These are phyloP conservation scores for Penicillium sp. DNA, from an alignment of 2,329 filamentous ascomycete genomes.

Conservation along the genomic window DNA sequence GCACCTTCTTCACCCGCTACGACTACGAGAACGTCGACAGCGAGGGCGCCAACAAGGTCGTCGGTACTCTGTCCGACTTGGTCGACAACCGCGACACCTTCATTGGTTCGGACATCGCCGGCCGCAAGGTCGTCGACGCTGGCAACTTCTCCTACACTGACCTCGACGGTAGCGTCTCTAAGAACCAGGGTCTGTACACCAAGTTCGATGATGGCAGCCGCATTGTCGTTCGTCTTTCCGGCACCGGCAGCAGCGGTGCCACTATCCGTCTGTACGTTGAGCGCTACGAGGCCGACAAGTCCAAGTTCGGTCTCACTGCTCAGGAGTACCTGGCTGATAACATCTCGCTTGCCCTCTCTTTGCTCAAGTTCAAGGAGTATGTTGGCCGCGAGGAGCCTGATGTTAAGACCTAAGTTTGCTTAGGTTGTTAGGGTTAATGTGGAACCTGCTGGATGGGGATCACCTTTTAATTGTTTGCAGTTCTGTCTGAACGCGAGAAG, in stretches of 20 bases:
- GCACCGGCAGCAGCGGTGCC: constrained; percentile 90
- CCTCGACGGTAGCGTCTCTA: constrained; percentile 92
- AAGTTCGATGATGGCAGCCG: constrained; percentile 93
- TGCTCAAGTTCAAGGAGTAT: constrained; percentile 92
- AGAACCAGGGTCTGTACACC: constrained; percentile 93
- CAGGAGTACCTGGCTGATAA: constrained; percentile 93
- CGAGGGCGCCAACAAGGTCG: constrained; percentile 86
- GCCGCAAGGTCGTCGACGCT: constrained; percentile 81
- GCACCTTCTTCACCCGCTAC: constrained; percentile 98
- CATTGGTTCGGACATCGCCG: constrained; percentile 76
- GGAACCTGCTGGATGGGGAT: constrained; percentile 28
- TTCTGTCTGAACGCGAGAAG: constrained; percentile 10
- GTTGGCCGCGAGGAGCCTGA: constrained; percentile 90
- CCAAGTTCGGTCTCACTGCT: constrained; percentile 75
- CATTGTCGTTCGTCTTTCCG: constrained; percentile 91
- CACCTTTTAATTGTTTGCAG: constrained; percentile 19
- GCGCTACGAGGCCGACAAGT: constrained; percentile 82
- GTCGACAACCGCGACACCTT: constrained; percentile 73
- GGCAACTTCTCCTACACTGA: constrained; percentile 99
- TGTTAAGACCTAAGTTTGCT: constrained; percentile 75
- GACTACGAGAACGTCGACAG: constrained; percentile 96
- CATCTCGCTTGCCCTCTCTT: constrained; percentile 76
- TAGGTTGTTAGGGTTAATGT: constrained; percentile 9
- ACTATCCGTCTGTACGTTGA: constrained; percentile 97
- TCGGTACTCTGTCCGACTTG: constrained; percentile 74